Base-by-base conservation (phyloP, 306 rosid genomes). In the Cicer pinnatifidum region DNA sequence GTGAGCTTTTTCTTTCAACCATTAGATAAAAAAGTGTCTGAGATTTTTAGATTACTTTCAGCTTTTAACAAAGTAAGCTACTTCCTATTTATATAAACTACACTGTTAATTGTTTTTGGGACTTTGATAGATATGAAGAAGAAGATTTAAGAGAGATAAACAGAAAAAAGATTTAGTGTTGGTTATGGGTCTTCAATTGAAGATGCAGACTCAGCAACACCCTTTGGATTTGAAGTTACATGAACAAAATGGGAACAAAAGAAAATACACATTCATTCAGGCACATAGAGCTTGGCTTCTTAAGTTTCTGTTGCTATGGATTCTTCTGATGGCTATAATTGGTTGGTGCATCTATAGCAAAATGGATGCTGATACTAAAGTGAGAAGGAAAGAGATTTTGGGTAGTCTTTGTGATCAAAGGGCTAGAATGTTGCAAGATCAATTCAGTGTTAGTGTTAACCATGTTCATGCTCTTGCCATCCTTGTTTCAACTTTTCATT, bases 341-440 rank as follows among this genome's bases (percentile, higher is more conserved):
- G 66, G 99, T 75, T 17, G 58, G 74, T 13, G 12, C 37, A 86
- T 90, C 82, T 95, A 83, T 81, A 82, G 20, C 41, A 19, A 56
- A 8, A 85, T 91, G 97, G 99, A 95, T 88, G 96, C 85, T 77
- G 93, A 85, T 33, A 81, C 81, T 75, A 91, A 86, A 76, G 96
- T 88, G 23, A 86, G 97, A 70, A 85, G 99, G 82, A 88, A 74
- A 41, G 97, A 92, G 82, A 84, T 85, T 6, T 84, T 95, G 66
- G 87, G 83, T 33, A 95, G 97, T 81, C 91, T 91, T 85, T 95
- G 99, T 84, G 99, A 95, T 72, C 91, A 91, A 85, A 88, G 99
- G 48, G 97, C 99, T 17, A 88, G 97, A 81, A 95, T 95, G 99
- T 75, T 95, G 80, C 99, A 95, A 80, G 99, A 95, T 84, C 99